A percentile compares a stretch with the other conserved stretches of the same genome.
Conservation (phyloP, 2,329 filamentous ascomycete genomes). For the Ascochyta clinopodiicola region DNA sequence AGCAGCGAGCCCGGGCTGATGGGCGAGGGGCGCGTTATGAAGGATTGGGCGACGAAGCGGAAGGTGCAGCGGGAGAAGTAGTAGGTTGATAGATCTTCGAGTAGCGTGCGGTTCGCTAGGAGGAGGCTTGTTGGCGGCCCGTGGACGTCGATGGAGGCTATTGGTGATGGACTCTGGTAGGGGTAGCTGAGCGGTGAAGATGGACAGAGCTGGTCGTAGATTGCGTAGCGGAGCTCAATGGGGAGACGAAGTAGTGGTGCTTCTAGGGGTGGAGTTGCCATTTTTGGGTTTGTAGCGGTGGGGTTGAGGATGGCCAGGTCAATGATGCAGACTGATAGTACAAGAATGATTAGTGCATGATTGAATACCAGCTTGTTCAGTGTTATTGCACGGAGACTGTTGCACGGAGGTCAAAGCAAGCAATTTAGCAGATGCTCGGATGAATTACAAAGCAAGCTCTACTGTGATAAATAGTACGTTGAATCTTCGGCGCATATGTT, state of each 20-base stretch:
- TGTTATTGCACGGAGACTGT: too few relatives aligned
- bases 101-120: constrained; percentile 14
- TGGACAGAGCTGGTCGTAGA: constrained; percentile 21
- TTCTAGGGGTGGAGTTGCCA: neutral
- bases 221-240: constrained; percentile 22
- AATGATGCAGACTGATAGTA: neutral
- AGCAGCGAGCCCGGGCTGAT: neutral
- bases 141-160: constrained; percentile 19
- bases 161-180: constrained; percentile 11
- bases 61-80: constrained; percentile 24
- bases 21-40: neutral
- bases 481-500: neutral
- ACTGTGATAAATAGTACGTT: neutral
- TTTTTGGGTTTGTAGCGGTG: neutral
- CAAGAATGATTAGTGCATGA: neutral
- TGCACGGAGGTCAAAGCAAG: too few relatives aligned
- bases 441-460: neutral
- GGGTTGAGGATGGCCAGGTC: neutral
- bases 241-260: constrained; percentile 19
- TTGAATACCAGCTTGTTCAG: neutral
- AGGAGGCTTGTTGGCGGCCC: constrained; percentile 21
- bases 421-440: neutral
- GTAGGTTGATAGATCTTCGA: constrained; percentile 20
- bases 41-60: constrained; percentile 15
- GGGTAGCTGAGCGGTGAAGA: constrained; percentile 21